These are phyloP conservation scores for Pythium utonaiense DNA, from an alignment of 352 stramenopile genomes.

Conservation along the genomic window DNA sequence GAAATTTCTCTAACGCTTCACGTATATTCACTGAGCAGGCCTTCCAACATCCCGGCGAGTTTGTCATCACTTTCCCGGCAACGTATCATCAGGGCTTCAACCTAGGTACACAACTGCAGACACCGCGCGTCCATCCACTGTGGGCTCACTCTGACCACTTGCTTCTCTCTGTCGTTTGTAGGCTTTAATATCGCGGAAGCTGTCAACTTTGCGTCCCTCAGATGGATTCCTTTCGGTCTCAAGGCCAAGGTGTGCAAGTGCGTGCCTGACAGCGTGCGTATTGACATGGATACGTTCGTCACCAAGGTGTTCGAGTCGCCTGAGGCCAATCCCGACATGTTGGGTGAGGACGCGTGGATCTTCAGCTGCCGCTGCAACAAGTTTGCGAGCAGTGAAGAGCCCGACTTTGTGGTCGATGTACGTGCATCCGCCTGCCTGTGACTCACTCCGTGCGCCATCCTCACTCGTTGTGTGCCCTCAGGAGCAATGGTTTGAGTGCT, in stretches of 20 bases:
- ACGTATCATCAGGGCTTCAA: slow-evolving; percentile 91
- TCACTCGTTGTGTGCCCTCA: slow-evolving; percentile 18
- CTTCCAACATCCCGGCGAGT: slow-evolving; percentile 86
- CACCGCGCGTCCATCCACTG: not conserved
- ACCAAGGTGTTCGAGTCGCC: slow-evolving; percentile 54
- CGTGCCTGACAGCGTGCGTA: slow-evolving; percentile 72
- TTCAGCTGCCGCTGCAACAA: slow-evolving; percentile 71
- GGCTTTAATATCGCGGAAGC: slow-evolving; percentile 91
- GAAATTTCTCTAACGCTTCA: too few relatives aligned
- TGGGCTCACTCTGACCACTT: not conserved
- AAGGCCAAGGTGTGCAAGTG: slow-evolving; percentile 88
- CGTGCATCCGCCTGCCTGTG: not conserved
- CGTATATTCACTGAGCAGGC: slow-evolving; percentile 24
- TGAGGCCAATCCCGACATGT: slow-evolving; percentile 29
- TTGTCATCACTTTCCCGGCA: slow-evolving; percentile 90
- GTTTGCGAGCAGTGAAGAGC: slow-evolving; percentile 60
- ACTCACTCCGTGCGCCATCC: not conserved
- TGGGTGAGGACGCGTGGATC: slow-evolving; percentile 60
- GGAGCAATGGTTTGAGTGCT: slow-evolving; percentile 84
- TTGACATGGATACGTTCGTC: slow-evolving; percentile 85
- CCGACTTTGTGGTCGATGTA: slow-evolving; percentile 50
- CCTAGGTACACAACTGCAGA: slow-evolving; percentile 48
- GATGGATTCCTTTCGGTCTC: slow-evolving; percentile 78
- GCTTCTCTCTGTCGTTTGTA: slow-evolving; percentile 15
- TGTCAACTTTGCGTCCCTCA: slow-evolving; percentile 87